Evolutionary conservation across 2,329 filamentous ascomycete genomes (phyloP).

Genomic region (Lasiodiplodia gonubiensis): DNA sequence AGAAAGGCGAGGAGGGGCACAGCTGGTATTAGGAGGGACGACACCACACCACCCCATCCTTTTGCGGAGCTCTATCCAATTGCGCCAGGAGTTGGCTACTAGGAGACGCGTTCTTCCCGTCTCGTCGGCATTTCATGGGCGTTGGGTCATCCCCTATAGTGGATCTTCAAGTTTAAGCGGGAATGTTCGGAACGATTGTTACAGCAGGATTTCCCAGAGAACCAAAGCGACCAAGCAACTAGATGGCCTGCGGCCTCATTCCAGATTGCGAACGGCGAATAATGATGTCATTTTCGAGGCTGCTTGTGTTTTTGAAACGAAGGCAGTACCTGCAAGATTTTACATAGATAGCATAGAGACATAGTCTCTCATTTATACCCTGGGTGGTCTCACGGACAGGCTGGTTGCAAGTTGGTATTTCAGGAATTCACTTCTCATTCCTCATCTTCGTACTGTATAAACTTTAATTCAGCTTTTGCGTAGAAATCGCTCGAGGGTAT

Average conservation of each 20-base stretch:
- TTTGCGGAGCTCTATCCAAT: not conserved
- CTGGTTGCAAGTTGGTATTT: not conserved
- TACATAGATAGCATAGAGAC: not conserved
- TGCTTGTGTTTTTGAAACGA: not conserved
- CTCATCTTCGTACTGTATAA: not conserved
- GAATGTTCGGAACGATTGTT: not conserved
- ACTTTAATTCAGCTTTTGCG: not conserved
- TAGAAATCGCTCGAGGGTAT: no score
- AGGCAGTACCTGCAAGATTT: not conserved
- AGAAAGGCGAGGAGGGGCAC: slow-evolving; percentile 60
- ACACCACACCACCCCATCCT: not conserved
- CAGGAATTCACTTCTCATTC: not conserved
- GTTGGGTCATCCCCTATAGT: not conserved
- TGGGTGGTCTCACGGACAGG: not conserved
- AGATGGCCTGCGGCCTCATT: not conserved
- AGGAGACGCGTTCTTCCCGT: not conserved
- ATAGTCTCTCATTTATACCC: slow-evolving; percentile 9
- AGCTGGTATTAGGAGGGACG: slow-evolving; percentile 60
- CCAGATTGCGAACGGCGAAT: not conserved
- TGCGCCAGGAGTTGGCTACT: not conserved
- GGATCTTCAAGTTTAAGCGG: not conserved
- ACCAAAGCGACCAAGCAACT: not conserved
- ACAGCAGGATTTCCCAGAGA: not conserved
- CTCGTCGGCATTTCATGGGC: not conserved
- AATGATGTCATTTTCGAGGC: not conserved